A percentile compares a stretch with the other conserved stretches of the same genome.
These are phyloP conservation scores for Cercospora sp. DNA, from an alignment of 2,329 filamentous ascomycete genomes.

Conservation along the genomic window DNA sequence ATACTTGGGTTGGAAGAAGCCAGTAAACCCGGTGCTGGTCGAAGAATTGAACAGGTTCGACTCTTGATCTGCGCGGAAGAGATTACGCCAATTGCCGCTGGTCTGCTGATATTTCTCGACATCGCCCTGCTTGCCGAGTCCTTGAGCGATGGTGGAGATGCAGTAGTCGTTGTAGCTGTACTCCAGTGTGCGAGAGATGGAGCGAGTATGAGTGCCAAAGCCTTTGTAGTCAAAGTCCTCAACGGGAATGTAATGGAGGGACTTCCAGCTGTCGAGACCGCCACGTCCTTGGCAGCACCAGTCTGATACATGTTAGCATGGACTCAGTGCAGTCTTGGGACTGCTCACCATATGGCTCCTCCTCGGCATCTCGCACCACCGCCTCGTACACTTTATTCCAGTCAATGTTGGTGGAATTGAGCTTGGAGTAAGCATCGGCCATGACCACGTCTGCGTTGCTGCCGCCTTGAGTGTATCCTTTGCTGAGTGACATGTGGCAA, in stretches of 20 bases:
- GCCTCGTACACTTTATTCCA: constrained; percentile 64
- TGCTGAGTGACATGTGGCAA: constrained; percentile 65
- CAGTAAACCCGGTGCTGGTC: constrained; percentile 59
- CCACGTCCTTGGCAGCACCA: constrained; percentile 66
- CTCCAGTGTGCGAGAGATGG: constrained; percentile 49
- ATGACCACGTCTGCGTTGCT: constrained; percentile 71
- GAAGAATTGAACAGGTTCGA: constrained; percentile 47
- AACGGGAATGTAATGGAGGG: constrained; percentile 61
- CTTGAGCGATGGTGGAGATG: constrained; percentile 45
- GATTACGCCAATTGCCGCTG: constrained; percentile 65
- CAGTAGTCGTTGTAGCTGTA: constrained; percentile 54
- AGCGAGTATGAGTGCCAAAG: constrained; percentile 55
- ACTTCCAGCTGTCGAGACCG: constrained; percentile 67
- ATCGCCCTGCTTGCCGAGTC: constrained; percentile 45
- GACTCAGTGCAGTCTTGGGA: too few species aligned
- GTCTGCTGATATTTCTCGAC: constrained; percentile 51
- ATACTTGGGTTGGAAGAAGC: constrained; percentile 66
- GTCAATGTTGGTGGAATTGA: constrained; percentile 61
- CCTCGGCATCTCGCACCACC: constrained; percentile 67
- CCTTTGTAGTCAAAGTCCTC: constrained; percentile 47
- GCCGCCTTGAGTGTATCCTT: constrained; percentile 68
- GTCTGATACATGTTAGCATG: constrained; percentile 32
- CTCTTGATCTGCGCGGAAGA: constrained; percentile 61
- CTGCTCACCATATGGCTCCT: constrained; percentile 33
- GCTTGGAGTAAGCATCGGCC: constrained; percentile 71